Percentiles rank a stretch among this genome's conserved stretches.
These are phyloP conservation scores for Scheffersomyces amazonensis DNA, from an alignment of 805 yeast species.

Conservation along the genomic window DNA sequence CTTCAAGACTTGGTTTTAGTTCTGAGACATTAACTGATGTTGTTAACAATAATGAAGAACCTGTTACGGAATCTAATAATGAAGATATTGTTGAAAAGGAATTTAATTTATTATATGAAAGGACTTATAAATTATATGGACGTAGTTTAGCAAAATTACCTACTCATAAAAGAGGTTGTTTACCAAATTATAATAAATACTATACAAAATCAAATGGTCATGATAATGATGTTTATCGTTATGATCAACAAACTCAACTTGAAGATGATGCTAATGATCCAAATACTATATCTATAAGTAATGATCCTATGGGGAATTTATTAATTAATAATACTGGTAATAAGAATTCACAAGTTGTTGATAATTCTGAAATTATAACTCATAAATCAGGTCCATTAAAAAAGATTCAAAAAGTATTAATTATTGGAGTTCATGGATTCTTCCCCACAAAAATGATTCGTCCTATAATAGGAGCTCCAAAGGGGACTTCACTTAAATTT, in stretches of 20 bases:
- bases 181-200: conserved; percentile 33
- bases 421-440: conserved; percentile 94
- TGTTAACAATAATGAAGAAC: conserved; percentile 10
- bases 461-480: conserved; percentile 90
- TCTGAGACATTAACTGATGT: conserved; percentile 27
- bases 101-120: conserved; percentile 28
- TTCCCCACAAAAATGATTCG: conserved; percentile 86
- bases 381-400: conserved; percentile 26
- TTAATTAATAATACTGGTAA: conserved; percentile 24
- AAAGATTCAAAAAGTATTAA: conserved; percentile 57
- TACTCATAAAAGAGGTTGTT: conserved; percentile 33
- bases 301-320: conserved; percentile 40
- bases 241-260: conserved; percentile 18
- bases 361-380: conserved; percentile 15
- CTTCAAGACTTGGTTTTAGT: conserved; percentile 33
- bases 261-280: conserved; percentile 27
- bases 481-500: conserved; percentile 90
- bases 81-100: conserved; percentile 26
- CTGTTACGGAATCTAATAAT: conserved; percentile 6
- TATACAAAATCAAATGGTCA: conserved; percentile 15
- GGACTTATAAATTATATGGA: conserved; percentile 38
- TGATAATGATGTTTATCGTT: conserved; percentile 7
- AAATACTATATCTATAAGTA: conserved; percentile 34
- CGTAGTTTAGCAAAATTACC: conserved; percentile 35
- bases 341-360: conserved; percentile 3